Percentiles rank a stretch among this genome's conserved stretches.
Conservation (phyloP, 2,329 filamentous ascomycete species). For the Trichoderma simmonsii region DNA sequence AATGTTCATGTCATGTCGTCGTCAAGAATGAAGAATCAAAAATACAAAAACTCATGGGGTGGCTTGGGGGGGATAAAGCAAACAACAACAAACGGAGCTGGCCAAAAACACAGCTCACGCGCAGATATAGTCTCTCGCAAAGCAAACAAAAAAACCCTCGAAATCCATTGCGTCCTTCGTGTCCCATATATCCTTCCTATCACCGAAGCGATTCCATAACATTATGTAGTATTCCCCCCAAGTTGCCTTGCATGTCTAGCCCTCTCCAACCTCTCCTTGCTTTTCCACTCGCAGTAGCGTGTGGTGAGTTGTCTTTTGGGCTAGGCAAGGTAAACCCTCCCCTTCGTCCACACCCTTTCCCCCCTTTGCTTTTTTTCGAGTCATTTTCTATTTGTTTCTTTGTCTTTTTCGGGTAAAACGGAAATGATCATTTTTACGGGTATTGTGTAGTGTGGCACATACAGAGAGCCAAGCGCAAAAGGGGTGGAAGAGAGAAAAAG, state of each 20-base stretch:
- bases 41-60: conserved; percentile 6
- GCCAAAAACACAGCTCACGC: neutral
- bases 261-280: neutral
- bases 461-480: neutral
- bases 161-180: conserved; percentile 2
- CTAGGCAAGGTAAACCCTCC: neutral
- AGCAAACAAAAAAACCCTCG: neutral
- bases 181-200: conserved; percentile 14
- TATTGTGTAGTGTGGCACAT: neutral
- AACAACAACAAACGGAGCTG: conserved; percentile 11
- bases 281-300: neutral
- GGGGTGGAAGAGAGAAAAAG: neutral
- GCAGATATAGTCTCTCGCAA: conserved; percentile 9
- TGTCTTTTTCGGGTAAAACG: neutral
- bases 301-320: neutral
- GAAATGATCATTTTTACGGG: neutral
- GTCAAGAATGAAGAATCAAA: conserved; percentile 17
- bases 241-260: conserved; percentile 7
- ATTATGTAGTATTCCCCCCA: conserved; percentile 13
- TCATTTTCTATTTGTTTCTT: neutral
- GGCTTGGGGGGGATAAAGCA: neutral
- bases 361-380: neutral
- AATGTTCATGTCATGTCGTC: conserved; percentile 24
- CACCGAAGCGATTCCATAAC: conserved; percentile 4
- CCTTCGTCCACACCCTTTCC: neutral